Evolutionary conservation across 805 yeast species (phyloP).

Genomic region (Wickerhamiella shivajii): DNA sequence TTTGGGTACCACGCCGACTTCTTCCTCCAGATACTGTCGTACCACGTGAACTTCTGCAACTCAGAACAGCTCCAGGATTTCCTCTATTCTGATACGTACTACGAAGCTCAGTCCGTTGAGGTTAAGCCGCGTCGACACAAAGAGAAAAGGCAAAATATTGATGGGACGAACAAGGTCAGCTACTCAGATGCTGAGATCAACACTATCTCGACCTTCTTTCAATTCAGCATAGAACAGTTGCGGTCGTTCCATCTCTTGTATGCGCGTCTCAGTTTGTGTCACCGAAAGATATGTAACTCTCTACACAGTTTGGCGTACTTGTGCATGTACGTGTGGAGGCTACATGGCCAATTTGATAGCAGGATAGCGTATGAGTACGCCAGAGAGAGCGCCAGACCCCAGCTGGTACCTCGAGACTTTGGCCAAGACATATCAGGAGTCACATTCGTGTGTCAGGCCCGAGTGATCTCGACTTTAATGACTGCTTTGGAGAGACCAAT

Average conservation of each 20-base stretch:
- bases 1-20: slow-evolving; percentile 34
- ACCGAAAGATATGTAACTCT: slow-evolving; percentile 2
- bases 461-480: slow-evolving; percentile 15
- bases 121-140: slow-evolving; percentile 21
- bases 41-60: slow-evolving; percentile 25
- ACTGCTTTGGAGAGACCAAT: slow-evolving; percentile 20
- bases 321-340: neutral
- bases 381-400: neutral
- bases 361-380: too few relatives aligned
- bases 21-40: slow-evolving; percentile 30
- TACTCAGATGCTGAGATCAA: slow-evolving; percentile 11
- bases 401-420: neutral
- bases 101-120: slow-evolving; percentile 17
- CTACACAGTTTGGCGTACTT: neutral
- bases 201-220: slow-evolving; percentile 10
- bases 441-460: slow-evolving; percentile 8
- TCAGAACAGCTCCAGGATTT: slow-evolving; percentile 34
- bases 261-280: slow-evolving; percentile 3
- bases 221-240: slow-evolving; percentile 10
- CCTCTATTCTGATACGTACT: slow-evolving; percentile 15
- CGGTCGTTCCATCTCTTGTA: slow-evolving; percentile 3
- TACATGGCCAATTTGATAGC: neutral
- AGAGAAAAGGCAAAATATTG: slow-evolving; percentile 13
- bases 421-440: slow-evolving; percentile 2
- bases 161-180: slow-evolving; percentile 13